Conservation (phyloP, 768 basidiomycete genomes). For the Xerocomellus dryophilus region DNA sequence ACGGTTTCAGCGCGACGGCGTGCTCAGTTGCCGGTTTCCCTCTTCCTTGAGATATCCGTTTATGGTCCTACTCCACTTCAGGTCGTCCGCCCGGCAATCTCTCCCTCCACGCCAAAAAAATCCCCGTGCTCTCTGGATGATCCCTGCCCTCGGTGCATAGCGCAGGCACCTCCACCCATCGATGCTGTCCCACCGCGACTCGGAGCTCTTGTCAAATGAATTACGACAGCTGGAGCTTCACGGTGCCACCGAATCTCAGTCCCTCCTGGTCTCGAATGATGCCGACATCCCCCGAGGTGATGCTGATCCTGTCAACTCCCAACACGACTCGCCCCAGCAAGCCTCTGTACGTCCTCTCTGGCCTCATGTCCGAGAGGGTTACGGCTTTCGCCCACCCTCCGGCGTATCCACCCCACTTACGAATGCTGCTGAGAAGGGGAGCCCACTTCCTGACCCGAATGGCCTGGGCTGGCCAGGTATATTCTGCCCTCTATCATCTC, state of each 20-base stretch:
- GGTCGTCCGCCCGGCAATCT: constrained; percentile 3
- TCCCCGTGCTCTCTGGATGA: background rate
- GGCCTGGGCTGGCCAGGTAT: constrained; percentile 93
- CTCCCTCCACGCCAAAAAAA: background rate
- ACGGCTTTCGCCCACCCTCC: constrained; percentile 75
- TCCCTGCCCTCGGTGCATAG: no score
- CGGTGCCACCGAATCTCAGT: constrained; percentile 2
- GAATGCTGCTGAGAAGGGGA: constrained; percentile 23
- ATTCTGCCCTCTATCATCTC: constrained; percentile 9
- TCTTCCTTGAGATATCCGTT: constrained; percentile 26
- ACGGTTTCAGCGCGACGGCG: constrained; percentile 2
- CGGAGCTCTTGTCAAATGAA: constrained; percentile 41
- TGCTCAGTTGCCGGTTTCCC: constrained; percentile 7
- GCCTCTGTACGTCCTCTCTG: constrained; percentile 17
- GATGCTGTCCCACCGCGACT: constrained; percentile 31
- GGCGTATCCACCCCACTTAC: constrained; percentile 61
- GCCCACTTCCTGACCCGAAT: constrained; percentile 50
- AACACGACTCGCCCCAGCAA: constrained; percentile 15
- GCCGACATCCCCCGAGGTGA: constrained; percentile 11
- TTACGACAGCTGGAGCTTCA: constrained; percentile 46
- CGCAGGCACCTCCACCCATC: no score
- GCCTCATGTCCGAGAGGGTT: constrained; percentile 63
- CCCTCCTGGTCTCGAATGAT: constrained; percentile 1
- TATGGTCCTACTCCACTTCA: constrained; percentile 19
- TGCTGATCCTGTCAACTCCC: background rate